Evolutionary conservation across 306 rosid genomes (phyloP), one percentile per base, ranked within the genome.

Genomic region (Cucurbita pepo): DNA sequence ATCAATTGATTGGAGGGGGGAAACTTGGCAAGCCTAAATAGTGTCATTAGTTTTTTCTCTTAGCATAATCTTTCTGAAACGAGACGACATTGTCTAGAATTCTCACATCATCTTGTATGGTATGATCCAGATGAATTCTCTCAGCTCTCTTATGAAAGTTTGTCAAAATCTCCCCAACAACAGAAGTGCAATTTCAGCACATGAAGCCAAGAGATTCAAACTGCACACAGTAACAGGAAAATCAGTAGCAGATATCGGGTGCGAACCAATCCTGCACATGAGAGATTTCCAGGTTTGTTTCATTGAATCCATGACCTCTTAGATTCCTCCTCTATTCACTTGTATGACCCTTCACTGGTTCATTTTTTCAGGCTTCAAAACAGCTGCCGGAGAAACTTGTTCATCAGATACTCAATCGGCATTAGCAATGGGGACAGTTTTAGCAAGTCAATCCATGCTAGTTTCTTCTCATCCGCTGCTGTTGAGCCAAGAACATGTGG

Each of bases 241-340:
- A 78, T 88, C 89, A 44, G 87, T 94, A 37, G 97, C 99, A 8
- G 99, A 88, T 37, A 88, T 91, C n/a, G 99, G 99, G 67, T 89
- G 99, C 37, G 97, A 91, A 79, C 97, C 99, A 41, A 89, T 94
- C 73, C 69, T 94, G 91, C 97, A 94, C 82, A 94, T 94, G 99
- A 91, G 99, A 84, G 84, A 84, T 70, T 94, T 94, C 81, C 99
- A 94, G 96, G 99, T 94, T 79, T 56, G 79, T 79, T 30, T 30
- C 34, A 30, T 30, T 30, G 34, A 30, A 30, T 30, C 34, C 34
- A 30, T 30, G 3, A 30, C 34, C 34, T 30, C 34, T 30, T 30
- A 30, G 34, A 30, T 30, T 52, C 18, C 9, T 7, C 75, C 74
- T 34, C 4, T 69, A 40, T 43, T 51, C 70, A 65, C 9, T 8